A percentile compares a stretch with the other conserved stretches of the same genome.
Evolutionary conservation across 1,284 basidiomycete species (phyloP).

Genomic region (Cutaneotrichosporon sp.): DNA sequence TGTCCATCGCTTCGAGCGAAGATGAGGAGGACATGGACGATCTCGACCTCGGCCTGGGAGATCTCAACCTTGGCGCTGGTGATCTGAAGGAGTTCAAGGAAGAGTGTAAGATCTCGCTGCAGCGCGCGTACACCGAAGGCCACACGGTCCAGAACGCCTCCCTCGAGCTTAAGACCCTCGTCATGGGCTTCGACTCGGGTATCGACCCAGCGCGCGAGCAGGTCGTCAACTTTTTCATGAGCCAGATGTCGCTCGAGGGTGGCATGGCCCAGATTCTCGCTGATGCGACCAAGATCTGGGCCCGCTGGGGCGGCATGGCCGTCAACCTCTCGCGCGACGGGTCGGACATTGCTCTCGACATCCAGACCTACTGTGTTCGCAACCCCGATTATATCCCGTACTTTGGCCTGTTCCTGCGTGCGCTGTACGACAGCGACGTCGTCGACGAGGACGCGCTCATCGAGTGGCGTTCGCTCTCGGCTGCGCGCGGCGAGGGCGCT

Average conservation of each 20-base stretch:
- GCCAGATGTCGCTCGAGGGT: conserved; percentile 32
- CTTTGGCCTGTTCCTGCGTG: conserved; percentile 50
- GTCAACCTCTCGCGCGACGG: conserved; percentile 35
- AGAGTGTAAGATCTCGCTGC: conserved; percentile 46
- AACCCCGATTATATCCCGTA: conserved; percentile 31
- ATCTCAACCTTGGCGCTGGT: conserved; percentile 35
- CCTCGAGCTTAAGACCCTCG: conserved; percentile 50
- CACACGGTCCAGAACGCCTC: conserved; percentile 49
- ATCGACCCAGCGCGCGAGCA: conserved; percentile 49
- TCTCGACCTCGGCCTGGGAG: conserved; percentile 21
- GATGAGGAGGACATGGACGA: conserved; percentile 33
- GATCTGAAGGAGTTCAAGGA: conserved; percentile 41
- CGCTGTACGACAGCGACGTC: conserved; percentile 52
- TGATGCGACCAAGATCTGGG: conserved; percentile 35
- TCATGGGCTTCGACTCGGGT: conserved; percentile 52
- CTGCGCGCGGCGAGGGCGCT: conserved; percentile 45
- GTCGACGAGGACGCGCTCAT: conserved; percentile 50
- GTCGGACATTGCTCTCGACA: conserved; percentile 40
- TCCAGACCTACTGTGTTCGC: conserved; percentile 30
- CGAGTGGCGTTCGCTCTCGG: conserved; percentile 49
- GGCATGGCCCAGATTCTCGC: conserved; percentile 34
- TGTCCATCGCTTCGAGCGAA: conserved; percentile 49
- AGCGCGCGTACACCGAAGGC: conserved; percentile 50
- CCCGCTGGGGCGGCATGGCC: conserved; percentile 46
- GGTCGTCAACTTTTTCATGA: conserved; percentile 48